Conservation (phyloP, 2,329 filamentous ascomycete species). For the Cryphonectria nitschkei region DNA sequence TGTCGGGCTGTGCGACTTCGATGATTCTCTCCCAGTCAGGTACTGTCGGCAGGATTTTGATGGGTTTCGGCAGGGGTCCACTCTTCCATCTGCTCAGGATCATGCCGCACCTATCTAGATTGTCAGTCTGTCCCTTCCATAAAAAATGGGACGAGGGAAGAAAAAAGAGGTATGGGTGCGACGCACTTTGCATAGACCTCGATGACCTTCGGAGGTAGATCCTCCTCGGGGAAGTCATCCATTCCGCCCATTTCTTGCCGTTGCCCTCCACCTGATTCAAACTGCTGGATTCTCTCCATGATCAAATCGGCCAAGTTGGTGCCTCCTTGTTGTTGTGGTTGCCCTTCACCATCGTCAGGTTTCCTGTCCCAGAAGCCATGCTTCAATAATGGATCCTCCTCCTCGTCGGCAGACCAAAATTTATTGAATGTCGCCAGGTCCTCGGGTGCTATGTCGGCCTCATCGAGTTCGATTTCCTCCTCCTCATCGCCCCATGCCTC, state of each 20-base stretch:
- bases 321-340: slow-evolving; percentile 46
- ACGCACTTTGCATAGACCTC: slow-evolving; percentile 88
- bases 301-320: slow-evolving; percentile 93
- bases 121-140: slow-evolving; percentile 25
- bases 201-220: slow-evolving; percentile 85
- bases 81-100: slow-evolving; percentile 93
- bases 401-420: slow-evolving; percentile 74
- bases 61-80: slow-evolving; percentile 94
- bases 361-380: slow-evolving; percentile 56
- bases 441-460: slow-evolving; percentile 82
- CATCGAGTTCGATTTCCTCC: slow-evolving; percentile 60
- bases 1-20: slow-evolving; percentile 62
- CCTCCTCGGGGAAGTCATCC: slow-evolving; percentile 75
- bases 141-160: neutral
- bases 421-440: slow-evolving; percentile 91
- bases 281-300: slow-evolving; percentile 88
- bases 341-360: slow-evolving; percentile 46
- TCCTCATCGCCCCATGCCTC: slow-evolving; percentile 81
- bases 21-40: slow-evolving; percentile 91
- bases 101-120: slow-evolving; percentile 68
- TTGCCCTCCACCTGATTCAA: slow-evolving; percentile 67
- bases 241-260: slow-evolving; percentile 57
- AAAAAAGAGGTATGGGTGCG: neutral
- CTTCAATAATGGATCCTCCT: slow-evolving; percentile 73
- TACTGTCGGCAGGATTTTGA: slow-evolving; percentile 93